Percentiles rank a stretch among this genome's conserved stretches.
phyloP scores from a whole-genome alignment of 2,329 filamentous ascomycete species.

The Lachnellula subtilissima region DNA sequence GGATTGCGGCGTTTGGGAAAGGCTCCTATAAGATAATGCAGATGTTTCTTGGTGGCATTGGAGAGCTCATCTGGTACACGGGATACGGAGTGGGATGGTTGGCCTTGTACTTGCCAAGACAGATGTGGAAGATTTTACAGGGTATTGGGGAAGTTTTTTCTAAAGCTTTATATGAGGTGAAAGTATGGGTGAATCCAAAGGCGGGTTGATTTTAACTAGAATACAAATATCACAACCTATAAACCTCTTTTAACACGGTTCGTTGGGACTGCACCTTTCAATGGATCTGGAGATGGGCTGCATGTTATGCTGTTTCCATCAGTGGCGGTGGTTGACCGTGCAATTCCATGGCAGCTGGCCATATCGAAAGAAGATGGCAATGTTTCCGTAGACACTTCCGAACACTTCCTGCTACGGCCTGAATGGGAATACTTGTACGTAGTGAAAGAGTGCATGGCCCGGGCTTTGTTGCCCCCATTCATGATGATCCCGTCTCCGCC shows the following conservation, averaged over 20 bases:
- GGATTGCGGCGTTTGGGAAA: constrained; percentile 22
- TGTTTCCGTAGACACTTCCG: constrained; percentile 64
- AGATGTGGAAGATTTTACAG: constrained; percentile 31
- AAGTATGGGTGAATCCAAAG: constrained; percentile 38
- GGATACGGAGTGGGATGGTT: constrained; percentile 27
- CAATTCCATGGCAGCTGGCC: constrained; percentile 26
- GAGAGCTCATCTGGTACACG: constrained; percentile 27
- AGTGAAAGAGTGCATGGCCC: constrained; percentile 73
- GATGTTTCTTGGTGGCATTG: constrained; percentile 31
- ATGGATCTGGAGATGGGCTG: not conserved
- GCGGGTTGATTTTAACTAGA: constrained; percentile 2
- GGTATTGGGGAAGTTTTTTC: constrained; percentile 30
- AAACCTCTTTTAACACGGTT: not conserved
- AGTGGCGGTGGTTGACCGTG: constrained; percentile 12
- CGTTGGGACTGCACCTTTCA: not conserved
- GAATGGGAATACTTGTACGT: constrained; percentile 72
- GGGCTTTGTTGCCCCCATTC: constrained; percentile 64
- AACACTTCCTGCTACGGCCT: constrained; percentile 77
- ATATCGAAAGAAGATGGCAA: constrained; percentile 73
- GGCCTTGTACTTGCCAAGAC: constrained; percentile 32
- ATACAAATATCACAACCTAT: too few species aligned
- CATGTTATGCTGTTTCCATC: constrained; percentile 2
- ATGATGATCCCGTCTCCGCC: constrained; percentile 61
- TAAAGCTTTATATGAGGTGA: constrained; percentile 34
- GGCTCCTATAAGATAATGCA: constrained; percentile 28